Percentiles rank a stretch among this genome's conserved stretches.
These are phyloP conservation scores for Claviceps monticola DNA, from an alignment of 2,329 filamentous ascomycete species.

Conservation along the genomic window DNA sequence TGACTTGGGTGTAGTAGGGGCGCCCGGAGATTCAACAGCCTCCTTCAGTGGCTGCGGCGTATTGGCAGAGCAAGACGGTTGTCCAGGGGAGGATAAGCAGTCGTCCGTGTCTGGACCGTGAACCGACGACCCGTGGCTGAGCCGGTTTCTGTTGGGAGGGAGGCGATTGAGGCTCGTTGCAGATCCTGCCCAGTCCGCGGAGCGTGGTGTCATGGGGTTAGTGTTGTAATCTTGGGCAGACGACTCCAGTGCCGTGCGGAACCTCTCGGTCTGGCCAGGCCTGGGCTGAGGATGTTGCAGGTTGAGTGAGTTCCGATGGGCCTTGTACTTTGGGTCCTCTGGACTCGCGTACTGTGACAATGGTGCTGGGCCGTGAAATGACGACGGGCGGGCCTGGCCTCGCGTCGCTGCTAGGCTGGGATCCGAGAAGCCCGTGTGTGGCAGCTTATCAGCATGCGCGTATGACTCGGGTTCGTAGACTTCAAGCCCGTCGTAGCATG, in stretches of 20 bases:
- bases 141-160: slow-evolving; percentile 30
- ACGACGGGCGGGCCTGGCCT: slow-evolving; percentile 6
- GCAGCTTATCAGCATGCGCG: slow-evolving; percentile 44
- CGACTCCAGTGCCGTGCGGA: slow-evolving; percentile 59
- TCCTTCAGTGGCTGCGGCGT: slow-evolving; percentile 49
- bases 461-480: slow-evolving; percentile 37
- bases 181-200: slow-evolving; percentile 49
- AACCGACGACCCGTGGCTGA: slow-evolving; percentile 30
- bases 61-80: slow-evolving; percentile 21
- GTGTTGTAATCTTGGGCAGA: slow-evolving; percentile 58
- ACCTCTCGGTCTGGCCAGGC: slow-evolving; percentile 58
- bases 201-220: slow-evolving; percentile 43
- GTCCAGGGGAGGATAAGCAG: slow-evolving; percentile 27
- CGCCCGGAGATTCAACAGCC: slow-evolving; percentile 31
- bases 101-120: slow-evolving; percentile 26
- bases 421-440: slow-evolving; percentile 40
- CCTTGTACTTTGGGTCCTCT: slow-evolving; percentile 68
- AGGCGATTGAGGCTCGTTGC: slow-evolving; percentile 43
- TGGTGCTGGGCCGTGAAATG: slow-evolving; percentile 12
- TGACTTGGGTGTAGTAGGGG: slow-evolving; percentile 31
- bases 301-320: slow-evolving; percentile 67
- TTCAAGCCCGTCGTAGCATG: slow-evolving; percentile 44
- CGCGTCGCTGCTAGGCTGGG: slow-evolving; percentile 25
- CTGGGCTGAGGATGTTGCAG: slow-evolving; percentile 68
- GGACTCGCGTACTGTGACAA: slow-evolving; percentile 39